phyloP scores from a whole-genome alignment of 257 asterid genomes.

The Handroanthus guayacan region DNA sequence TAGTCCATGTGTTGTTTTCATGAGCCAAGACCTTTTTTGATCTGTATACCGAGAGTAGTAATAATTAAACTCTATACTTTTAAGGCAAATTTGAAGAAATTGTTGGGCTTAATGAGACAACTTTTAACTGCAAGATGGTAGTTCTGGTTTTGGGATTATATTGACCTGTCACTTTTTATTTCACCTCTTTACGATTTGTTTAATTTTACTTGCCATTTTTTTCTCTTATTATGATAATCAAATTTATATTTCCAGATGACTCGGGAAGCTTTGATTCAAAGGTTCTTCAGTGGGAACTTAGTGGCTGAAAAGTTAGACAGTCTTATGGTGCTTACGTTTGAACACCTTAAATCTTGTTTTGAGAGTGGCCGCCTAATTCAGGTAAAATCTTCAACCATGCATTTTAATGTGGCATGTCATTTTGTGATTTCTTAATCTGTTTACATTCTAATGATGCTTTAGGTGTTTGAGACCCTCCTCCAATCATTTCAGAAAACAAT shows the following conservation, averaged over 20 bases:
- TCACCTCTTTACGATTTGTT: constrained; percentile 1
- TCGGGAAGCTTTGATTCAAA: constrained; percentile 61
- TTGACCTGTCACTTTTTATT: background rate
- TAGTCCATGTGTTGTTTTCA: background rate
- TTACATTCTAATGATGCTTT: constrained; percentile 39
- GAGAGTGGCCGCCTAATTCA: constrained; percentile 67
- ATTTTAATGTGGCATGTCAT: constrained; percentile 26
- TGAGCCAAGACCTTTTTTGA: background rate
- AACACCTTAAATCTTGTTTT: constrained; percentile 66
- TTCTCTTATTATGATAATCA: constrained; percentile 17
- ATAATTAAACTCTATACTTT: background rate
- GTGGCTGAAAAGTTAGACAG: constrained; percentile 80
- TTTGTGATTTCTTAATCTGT: constrained; percentile 5
- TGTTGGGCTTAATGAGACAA: background rate
- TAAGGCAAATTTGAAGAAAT: background rate
- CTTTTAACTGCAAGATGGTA: constrained; percentile 1
- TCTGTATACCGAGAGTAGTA: background rate
- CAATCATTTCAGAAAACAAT: constrained; percentile 83
- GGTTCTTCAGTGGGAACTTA: constrained; percentile 57
- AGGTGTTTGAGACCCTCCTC: constrained; percentile 89
- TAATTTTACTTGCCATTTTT: background rate
- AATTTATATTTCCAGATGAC: constrained; percentile 56
- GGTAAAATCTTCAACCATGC: constrained; percentile 44
- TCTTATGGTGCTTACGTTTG: constrained; percentile 80
- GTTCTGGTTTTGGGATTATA: background rate